phyloP scores from a whole-genome alignment of 306 rosid species.

The Prunus fruticosa region DNA sequence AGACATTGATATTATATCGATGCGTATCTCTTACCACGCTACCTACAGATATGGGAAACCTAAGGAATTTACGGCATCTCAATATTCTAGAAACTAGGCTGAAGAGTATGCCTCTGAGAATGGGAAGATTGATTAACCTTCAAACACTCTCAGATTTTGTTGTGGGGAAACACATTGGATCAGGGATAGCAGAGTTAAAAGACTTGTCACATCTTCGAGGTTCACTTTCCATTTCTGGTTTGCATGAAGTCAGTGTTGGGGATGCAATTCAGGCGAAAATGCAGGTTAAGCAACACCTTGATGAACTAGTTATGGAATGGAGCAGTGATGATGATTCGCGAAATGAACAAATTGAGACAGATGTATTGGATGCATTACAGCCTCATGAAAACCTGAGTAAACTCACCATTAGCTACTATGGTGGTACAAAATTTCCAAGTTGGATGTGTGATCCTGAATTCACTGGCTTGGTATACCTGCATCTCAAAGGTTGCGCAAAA shows the following conservation, averaged over 20 bases:
- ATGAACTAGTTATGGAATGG: conserved; percentile 8
- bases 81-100: conserved; percentile 8
- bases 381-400: conserved; percentile 20
- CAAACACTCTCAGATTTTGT: conserved; percentile 21
- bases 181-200: conserved; percentile 4
- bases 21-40: neutral
- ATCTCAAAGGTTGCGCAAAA: neutral
- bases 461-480: neutral
- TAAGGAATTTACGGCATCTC: conserved; percentile 22
- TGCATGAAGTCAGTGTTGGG: neutral
- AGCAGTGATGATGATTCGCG: conserved; percentile 9
- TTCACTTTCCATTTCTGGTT: conserved; percentile 4
- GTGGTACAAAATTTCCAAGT: conserved; percentile 27
- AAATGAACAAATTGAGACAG: conserved; percentile 5
- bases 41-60: conserved; percentile 7
- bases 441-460: conserved; percentile 19
- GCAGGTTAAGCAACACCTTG: neutral
- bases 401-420: conserved; percentile 21
- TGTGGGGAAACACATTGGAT: conserved; percentile 10
- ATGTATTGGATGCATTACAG: conserved; percentile 25
- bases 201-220: conserved; percentile 6
- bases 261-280: conserved; percentile 11
- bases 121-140: conserved; percentile 17
- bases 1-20: conserved; percentile 3
- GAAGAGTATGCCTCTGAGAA: conserved; percentile 22